Base-by-base conservation (phyloP, 129 eudicot species). In the Arctium minus region DNA sequence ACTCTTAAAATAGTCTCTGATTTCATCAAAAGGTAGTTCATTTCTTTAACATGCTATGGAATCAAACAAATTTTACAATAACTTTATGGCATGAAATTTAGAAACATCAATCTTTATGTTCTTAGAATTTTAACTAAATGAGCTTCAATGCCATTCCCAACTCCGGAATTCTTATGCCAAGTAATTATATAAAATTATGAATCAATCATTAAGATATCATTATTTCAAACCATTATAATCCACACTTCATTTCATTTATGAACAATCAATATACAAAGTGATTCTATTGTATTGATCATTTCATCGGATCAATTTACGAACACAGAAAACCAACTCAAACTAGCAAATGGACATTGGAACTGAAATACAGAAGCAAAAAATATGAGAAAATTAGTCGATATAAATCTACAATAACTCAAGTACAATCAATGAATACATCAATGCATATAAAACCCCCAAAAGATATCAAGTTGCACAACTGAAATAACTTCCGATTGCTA, bases 401-500 rank as follows among this genome's bases (percentile, higher is more conserved):
- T 11, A 40, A 3, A 80, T 70, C 69, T 80, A 46, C 76, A 67
- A 46, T 70, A 70, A 69, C 76, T 79, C 17, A 42, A 44, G 17
- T 32, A 70, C 27, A n/a, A 80, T 46, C 10, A 46, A 80, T 1
- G 5, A 79, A 8, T 46, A 15, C 5, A 31, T 42, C 30, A 30
- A 69, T 13, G 48, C 83, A 36, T 10, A 37, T 18, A 12, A 29
- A 69, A 8, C 32, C 44, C 75, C 44, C 40, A 30, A 72, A 73
- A 31, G 10, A 30, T 17, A 70, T 44, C 65, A 70, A 71, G 22
- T n/a, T 35, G 46, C 36, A 3, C 67, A 17, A 79, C 1, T 68
- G 8, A 15, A 22, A 64, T 62, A 5, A 36, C 18, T 78, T 18
- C 72, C 2, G 56, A 37, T 77, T 56, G 32, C 38, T 67, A 37